These are phyloP conservation scores for Stachybotrys echinatus DNA, from an alignment of 2,329 filamentous ascomycete genomes.

Conservation along the genomic window DNA sequence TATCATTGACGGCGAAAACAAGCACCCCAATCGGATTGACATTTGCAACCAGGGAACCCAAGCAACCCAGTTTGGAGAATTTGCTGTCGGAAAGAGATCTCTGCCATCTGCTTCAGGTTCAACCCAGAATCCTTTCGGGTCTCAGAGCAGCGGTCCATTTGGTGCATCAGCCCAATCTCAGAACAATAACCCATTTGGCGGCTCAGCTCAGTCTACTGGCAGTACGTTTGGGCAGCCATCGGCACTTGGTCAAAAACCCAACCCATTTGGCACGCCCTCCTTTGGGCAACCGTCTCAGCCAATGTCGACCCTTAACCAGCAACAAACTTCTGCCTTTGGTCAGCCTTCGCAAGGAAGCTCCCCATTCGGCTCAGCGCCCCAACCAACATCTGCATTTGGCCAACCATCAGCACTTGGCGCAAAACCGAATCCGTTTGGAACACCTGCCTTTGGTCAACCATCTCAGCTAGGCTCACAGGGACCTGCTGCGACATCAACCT, in stretches of 20 bases:
- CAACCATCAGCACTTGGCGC: constrained; percentile 30
- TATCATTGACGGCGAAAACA: constrained; percentile 58
- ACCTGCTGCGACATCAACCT: constrained; percentile 27
- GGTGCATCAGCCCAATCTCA: constrained; percentile 6
- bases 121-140: constrained; percentile 37
- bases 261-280: constrained; percentile 17
- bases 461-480: constrained; percentile 18
- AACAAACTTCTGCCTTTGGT: constrained; percentile 29
- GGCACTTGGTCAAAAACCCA: constrained; percentile 24
- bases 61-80: constrained; percentile 39
- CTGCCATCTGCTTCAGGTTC: constrained; percentile 17
- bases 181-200: constrained; percentile 24
- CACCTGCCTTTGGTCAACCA: constrained; percentile 28
- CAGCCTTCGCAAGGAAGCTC: constrained; percentile 22
- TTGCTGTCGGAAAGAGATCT: constrained; percentile 32
- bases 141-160: too few species aligned
- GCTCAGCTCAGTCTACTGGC: constrained; percentile 18
- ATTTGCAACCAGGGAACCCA: constrained; percentile 45
- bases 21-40: constrained; percentile 72
- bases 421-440: constrained; percentile 28
- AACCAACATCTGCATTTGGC: constrained; percentile 28
- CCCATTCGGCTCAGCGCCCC: constrained; percentile 33
- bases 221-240: constrained; percentile 31
- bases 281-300: constrained; percentile 34
- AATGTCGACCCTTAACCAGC: constrained; percentile 38